Evolutionary conservation across 306 rosid species (phyloP).

Genomic region (Acacia crassicarpa): DNA sequence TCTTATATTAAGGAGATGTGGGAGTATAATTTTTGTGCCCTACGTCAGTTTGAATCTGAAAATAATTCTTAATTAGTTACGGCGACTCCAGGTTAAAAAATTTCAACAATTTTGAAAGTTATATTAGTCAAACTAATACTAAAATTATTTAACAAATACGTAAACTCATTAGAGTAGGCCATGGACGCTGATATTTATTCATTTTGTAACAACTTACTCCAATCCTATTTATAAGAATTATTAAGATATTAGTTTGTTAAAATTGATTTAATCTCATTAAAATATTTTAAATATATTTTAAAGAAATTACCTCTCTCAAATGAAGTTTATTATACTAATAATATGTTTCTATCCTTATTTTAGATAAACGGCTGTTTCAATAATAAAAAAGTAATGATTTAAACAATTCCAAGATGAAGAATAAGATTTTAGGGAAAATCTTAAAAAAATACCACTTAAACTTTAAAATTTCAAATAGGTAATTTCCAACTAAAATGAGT

Average conservation of each 20-base stretch:
- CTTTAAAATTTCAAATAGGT: no score
- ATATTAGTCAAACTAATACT: constrained; percentile 1
- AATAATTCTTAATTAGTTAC: neutral
- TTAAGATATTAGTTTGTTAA: neutral
- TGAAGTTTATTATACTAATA: neutral
- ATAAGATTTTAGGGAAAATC: no score
- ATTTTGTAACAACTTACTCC: neutral
- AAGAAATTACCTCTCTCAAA: neutral
- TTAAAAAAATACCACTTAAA: no score
- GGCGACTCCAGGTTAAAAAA: neutral
- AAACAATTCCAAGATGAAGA: neutral
- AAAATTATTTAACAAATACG: neutral
- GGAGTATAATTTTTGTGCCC: neutral
- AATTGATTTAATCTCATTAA: neutral
- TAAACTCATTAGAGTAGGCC: neutral
- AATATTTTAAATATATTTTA: neutral
- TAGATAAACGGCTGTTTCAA: neutral
- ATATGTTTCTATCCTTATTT: neutral
- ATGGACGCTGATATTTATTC: neutral
- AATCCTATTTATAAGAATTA: neutral
- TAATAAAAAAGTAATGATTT: neutral
- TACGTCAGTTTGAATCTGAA: neutral
- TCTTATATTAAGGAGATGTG: no score
- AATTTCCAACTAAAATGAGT: no score
- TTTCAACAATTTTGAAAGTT: neutral